Base-by-base conservation (phyloP, 2,329 filamentous ascomycete species). In the Colletotrichum sp. region DNA sequence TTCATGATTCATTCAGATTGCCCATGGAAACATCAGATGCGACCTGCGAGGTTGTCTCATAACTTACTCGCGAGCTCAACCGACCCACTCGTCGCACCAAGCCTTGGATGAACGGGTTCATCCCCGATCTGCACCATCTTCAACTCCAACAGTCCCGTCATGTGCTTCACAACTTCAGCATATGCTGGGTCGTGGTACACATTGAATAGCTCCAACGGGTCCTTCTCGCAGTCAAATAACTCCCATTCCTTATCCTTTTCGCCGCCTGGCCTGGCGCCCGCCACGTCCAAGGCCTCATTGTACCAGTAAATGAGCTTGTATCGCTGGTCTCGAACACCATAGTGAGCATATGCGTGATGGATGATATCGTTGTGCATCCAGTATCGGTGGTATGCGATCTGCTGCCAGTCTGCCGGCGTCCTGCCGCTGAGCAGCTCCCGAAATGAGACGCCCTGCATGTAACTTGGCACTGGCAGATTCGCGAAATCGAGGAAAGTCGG, bases 291-390 rank as follows among this genome's bases (percentile, higher is more conserved):
- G 12, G 83, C 84, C 78, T 90, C 87, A 65, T 89, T 89, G 76
- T 90, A 91, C 89, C 89, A 91, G 80, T 90, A 90, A 21, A 90
- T 91, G 4, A 91, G 78, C 84, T 91, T 91, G 78, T 90, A 90
- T 5, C 88, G 80, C 78, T 88, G 87, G 75, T 90, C 83, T 0
- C 89, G 83, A 8, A 90, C 83, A 2, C 89, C 89, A 70, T 90
- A 90, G 79, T 91, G 89, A 0, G 89, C 89, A 76, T 87, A 86
- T 0, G 87, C 87, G 8, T 89, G 78, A 75, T 91, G 89, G 10
- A 88, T 87, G 1, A 84, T 80, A 72, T 91, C 89, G 26, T 85
- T 85, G 79, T 90, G 87, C 89, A 90, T 90, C 89, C 88, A 90
- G 80, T 90, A 91, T 1, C 88, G 85, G 73, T 91, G 88, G 72